phyloP scores from a whole-genome alignment of 495 filamentous ascomycete genomes.

The Hypoxylon fragiforme region DNA sequence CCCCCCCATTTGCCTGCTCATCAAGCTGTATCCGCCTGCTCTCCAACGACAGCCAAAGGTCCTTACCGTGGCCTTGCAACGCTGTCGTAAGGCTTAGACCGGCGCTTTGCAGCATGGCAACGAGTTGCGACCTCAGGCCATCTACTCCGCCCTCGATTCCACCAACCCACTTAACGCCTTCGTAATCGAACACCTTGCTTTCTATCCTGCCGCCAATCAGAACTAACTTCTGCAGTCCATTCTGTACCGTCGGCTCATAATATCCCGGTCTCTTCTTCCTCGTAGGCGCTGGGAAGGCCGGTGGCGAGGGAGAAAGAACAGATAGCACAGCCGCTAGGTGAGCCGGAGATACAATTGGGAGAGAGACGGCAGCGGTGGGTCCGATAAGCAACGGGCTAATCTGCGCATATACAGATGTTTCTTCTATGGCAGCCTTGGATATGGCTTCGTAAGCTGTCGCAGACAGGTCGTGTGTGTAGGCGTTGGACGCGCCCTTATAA shows the following conservation, averaged over 20 bases:
- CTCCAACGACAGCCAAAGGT: conserved; percentile 82
- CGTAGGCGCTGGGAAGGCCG: conserved; percentile 75
- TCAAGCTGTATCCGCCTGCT: conserved; percentile 74
- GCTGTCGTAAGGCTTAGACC: conserved; percentile 71
- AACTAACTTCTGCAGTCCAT: conserved; percentile 81
- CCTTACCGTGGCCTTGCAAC: conserved; percentile 76
- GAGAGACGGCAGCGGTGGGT: conserved; percentile 75
- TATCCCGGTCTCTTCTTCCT: conserved; percentile 75
- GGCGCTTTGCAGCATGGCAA: conserved; percentile 73
- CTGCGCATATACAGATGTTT: conserved; percentile 54
- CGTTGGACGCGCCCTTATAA: conserved; percentile 51
- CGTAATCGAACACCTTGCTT: conserved; percentile 78
- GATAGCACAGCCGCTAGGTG: conserved; percentile 79
- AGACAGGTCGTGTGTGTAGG: conserved; percentile 75
- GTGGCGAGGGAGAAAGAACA: conserved; percentile 69
- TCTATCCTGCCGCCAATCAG: conserved; percentile 82
- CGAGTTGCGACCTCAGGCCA: conserved; percentile 77
- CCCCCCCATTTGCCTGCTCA: conserved; percentile 62
- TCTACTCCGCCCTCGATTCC: conserved; percentile 83
- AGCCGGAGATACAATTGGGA: conserved; percentile 79
- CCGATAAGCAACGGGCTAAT: conserved; percentile 79
- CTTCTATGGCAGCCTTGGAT: conserved; percentile 52
- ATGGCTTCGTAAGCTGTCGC: conserved; percentile 65
- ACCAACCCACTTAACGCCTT: conserved; percentile 80
- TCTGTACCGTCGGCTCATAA: conserved; percentile 74